Percentiles rank a stretch among this genome's conserved stretches.
phyloP scores from a whole-genome alignment of 2,329 filamentous ascomycete genomes.

The Niveomyces coronatus region DNA sequence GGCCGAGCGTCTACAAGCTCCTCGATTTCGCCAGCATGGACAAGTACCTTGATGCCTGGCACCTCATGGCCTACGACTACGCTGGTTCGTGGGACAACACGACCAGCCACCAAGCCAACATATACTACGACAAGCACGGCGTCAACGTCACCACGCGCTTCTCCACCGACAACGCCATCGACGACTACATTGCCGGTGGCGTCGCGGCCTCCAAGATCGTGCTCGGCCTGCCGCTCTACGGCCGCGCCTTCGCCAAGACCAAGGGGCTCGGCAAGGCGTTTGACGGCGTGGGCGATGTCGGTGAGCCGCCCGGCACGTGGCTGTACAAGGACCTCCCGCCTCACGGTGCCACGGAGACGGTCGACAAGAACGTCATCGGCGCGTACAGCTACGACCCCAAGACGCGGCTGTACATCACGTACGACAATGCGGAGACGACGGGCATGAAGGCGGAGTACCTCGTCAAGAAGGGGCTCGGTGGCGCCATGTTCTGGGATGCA shows the following conservation, averaged over 20 bases:
- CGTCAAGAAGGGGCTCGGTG: slow-evolving; percentile 49
- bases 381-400: slow-evolving; percentile 60
- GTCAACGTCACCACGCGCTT: slow-evolving; percentile 54
- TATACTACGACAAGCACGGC: slow-evolving; percentile 43
- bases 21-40: slow-evolving; percentile 47
- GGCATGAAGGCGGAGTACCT: slow-evolving; percentile 56
- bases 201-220: slow-evolving; percentile 56
- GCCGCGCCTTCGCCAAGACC: slow-evolving; percentile 62
- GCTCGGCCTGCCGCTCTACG: slow-evolving; percentile 70
- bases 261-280: slow-evolving; percentile 55
- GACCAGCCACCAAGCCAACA: slow-evolving; percentile 60
- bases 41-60: slow-evolving; percentile 46
- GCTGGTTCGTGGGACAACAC: slow-evolving; percentile 55
- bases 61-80: slow-evolving; percentile 61
- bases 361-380: slow-evolving; percentile 49
- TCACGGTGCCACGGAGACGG: slow-evolving; percentile 42
- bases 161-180: slow-evolving; percentile 55
- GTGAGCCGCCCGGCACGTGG: slow-evolving; percentile 52
- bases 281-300: slow-evolving; percentile 50
- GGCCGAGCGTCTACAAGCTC: slow-evolving; percentile 35
- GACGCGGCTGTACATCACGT: slow-evolving; percentile 55
- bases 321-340: slow-evolving; percentile 63
- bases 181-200: slow-evolving; percentile 38
- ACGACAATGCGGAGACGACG: slow-evolving; percentile 52
- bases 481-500: slow-evolving; percentile 79